Evolutionary conservation across 768 basidiomycete genomes (phyloP), one percentile per base, ranked within the genome.

Genomic region (Trametes gibbosa): DNA sequence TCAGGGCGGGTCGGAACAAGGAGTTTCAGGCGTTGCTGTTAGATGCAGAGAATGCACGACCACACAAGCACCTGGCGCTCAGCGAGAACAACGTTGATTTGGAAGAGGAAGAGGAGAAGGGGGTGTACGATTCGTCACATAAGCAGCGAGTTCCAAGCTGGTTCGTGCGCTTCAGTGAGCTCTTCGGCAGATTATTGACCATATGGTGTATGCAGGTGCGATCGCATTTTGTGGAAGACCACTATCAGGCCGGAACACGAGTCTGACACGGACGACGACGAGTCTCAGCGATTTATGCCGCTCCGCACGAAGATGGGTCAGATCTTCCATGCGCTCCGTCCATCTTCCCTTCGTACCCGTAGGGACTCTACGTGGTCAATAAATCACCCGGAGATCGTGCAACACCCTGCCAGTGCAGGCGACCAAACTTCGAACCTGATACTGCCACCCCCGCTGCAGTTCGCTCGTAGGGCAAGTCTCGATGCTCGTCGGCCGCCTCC

Each of bases 91-190:
- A 73, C 27, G 72, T 74, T 4, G 72, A 75, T 25, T 72, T 74
- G 34, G 70, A 72, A n/a, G 70, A 75, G 0, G 55, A 56, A 49
- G 79, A 79, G 32, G 82, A 82, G 41, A 80, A 79, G 65, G 88
- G 86, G 17, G 84, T 89, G 3, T 92, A 92, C 66, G 91, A 93
- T 71, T 85, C 87, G 25, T 92, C 90, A 10, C 77, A 82, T 65
- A 92, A 93, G 71, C 82, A 84, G 65, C 85, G 91, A 19, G 91
- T 92, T 24, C 91, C 91, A 5, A 90, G 90, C 70, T 92, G 91
- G 91, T 89, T 34, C 32, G 43, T 45, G 12, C 34, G 25, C 35
- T 21, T 39, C 8, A 7, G 40, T 34, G 47, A 54, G 29, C 29
- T 32, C 29, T 27, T 7, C 34, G 19, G 23, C 2, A 52, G 24